Conservation (phyloP, 805 yeast genomes). For the Wickerhamomyces xylosicus region DNA sequence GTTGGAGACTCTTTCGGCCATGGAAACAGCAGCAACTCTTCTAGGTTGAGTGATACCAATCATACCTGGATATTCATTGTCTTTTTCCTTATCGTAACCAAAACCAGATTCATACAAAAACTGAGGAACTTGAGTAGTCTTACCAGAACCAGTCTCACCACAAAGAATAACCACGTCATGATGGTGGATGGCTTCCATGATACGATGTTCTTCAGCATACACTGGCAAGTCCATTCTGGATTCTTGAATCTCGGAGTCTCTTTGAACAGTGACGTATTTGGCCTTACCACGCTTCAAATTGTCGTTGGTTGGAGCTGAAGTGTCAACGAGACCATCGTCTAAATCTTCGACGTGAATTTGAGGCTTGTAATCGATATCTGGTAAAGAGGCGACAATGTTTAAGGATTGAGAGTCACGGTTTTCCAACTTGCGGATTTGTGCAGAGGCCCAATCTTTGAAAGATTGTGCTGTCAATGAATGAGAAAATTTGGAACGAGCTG, state of each 20-base stretch:
- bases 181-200: conserved; percentile 93
- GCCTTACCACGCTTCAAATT: conserved; percentile 38
- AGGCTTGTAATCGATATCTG: conserved; percentile 32
- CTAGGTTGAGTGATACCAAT: conserved; percentile 95
- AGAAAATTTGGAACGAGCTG: conserved; percentile 26
- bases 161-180: conserved; percentile 85
- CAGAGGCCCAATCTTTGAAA: conserved; percentile 86
- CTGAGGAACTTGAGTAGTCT: conserved; percentile 97
- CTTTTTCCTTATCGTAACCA: conserved; percentile 37
- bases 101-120: conserved; percentile 89
- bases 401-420: conserved; percentile 47
- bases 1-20: conserved; percentile 71
- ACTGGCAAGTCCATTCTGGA: conserved; percentile 76
- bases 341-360: conserved; percentile 45
- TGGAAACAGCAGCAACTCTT: conserved; percentile 88
- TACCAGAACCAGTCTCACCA: conserved; percentile 99
- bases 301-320: conserved; percentile 49
- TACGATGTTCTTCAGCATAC: conserved; percentile 77
- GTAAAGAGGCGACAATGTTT: conserved; percentile 16
- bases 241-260: conserved; percentile 58
- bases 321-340: conserved; percentile 59
- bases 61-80: conserved; percentile 74
- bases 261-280: conserved; percentile 52
- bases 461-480: conserved; percentile 43
- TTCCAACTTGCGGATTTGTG: conserved; percentile 52